Evolutionary conservation across 202 grass and related monocot species (phyloP), one percentile per base, ranked within the genome.

Genomic region (Cymbopogon flexuosus): DNA sequence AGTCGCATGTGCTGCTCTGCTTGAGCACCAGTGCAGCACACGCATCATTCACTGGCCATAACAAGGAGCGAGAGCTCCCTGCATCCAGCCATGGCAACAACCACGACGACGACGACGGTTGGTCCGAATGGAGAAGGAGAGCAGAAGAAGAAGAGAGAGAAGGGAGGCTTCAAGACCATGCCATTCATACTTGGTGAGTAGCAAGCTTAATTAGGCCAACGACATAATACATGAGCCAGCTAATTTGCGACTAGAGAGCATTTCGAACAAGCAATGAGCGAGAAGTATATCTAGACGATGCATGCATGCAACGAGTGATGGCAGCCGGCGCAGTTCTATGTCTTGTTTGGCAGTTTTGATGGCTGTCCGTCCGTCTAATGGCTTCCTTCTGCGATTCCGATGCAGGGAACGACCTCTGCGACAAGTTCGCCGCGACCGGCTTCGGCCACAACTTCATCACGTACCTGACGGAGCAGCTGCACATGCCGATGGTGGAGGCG

Each of bases 391-490:
- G 7, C 11, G 54, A 2, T 3, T 57, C 52, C 54, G 18, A 27
- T 18, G 33, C 84, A 94, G 92, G 84, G 31, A 92, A 88, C 76
- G 87, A 92, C 66, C 19, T 90, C 40, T 91, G 92, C 27, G 79
- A 94, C 59, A 69, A 85, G 12, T 88, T 94, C 27, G 82, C 87
- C n/a, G 76, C 82, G 19, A 64, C 76, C 4, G 87, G 89, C 35
- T 94, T 91, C 84, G 87, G 76, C 39, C 63, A 82, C 58, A 94
- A 94, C 73, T 60, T 94, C 71, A 91, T 94, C 65, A 87, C 82
- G n/a, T 94, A 89, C 79, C 78, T 94, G 35, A 94, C 71, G 22
- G 78, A 75, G 72, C 73, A 91, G 79, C 85, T 94, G 69, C 87
- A 89, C 71, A 73, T 94, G 61, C 92, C 89, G 0, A 40, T 94